phyloP scores from a whole-genome alignment of 176 grass and related monocot genomes.

The Elaeis guineensis region DNA sequence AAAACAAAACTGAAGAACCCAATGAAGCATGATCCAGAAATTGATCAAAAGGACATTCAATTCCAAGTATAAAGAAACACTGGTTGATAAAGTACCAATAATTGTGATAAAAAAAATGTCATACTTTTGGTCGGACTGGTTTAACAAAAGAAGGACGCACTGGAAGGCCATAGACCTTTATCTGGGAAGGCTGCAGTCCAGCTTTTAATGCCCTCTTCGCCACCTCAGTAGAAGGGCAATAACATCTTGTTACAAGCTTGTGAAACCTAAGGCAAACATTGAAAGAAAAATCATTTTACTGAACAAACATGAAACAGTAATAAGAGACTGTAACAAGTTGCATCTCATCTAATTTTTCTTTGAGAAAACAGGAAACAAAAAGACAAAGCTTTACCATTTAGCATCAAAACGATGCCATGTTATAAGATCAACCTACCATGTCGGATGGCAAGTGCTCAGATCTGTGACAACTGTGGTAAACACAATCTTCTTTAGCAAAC shows the following conservation, averaged over 20 bases:
- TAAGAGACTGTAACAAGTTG: no score
- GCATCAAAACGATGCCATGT: not conserved
- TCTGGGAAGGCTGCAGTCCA: conserved; percentile 73
- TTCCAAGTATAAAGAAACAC: no score
- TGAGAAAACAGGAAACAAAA: not conserved
- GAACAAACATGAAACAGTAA: no score
- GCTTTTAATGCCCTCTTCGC: conserved; percentile 88
- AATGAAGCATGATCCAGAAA: not conserved
- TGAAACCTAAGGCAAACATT: conserved; percentile 64
- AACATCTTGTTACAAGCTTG: conserved; percentile 98
- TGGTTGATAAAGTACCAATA: no score
- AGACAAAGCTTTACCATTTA: conserved; percentile 8
- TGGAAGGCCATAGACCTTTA: conserved; percentile 98
- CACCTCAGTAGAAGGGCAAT: conserved; percentile 92
- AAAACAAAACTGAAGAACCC: not conserved
- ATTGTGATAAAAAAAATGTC: not conserved
- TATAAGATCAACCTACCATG: conserved; percentile 61
- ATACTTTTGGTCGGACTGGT: conserved; percentile 74
- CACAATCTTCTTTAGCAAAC: conserved; percentile 89
- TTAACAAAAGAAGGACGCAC: conserved; percentile 96
- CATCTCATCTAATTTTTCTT: no score
- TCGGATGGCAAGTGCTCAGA: conserved; percentile 97
- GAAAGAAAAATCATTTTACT: no score
- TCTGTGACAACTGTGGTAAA: conserved; percentile 97
- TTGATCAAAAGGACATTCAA: not conserved